Percentiles rank a stretch among this genome's conserved stretches.
phyloP scores from a whole-genome alignment of 2,329 filamentous ascomycete species.

The Botryotinia globosa region DNA sequence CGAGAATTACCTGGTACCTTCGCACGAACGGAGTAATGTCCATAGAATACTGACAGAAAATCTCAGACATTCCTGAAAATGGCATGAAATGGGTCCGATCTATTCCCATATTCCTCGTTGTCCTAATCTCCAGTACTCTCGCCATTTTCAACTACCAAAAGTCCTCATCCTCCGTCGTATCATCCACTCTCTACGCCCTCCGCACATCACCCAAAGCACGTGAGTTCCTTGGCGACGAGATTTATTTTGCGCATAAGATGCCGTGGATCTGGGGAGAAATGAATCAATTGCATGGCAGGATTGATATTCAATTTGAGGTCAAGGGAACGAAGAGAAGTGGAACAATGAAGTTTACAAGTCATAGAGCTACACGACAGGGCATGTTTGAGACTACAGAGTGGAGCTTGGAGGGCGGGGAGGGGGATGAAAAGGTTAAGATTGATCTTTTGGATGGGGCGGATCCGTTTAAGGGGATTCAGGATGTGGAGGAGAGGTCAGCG shows the following conservation, averaged over 20 bases:
- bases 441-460: constrained; percentile 72
- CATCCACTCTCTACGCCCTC: constrained; percentile 85
- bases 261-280: constrained; percentile 85
- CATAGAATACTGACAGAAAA: constrained; percentile 3
- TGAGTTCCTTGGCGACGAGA: constrained; percentile 78
- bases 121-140: constrained; percentile 68
- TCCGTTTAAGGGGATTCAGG: constrained; percentile 60
- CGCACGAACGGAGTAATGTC: not conserved
- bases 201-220: constrained; percentile 75
- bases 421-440: constrained; percentile 57
- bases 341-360: constrained; percentile 77
- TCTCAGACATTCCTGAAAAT: constrained; percentile 32
- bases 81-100: constrained; percentile 63
- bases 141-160: constrained; percentile 99
- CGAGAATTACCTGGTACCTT: constrained; percentile 61
- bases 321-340: constrained; percentile 71
- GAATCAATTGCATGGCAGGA: constrained; percentile 88
- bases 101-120: constrained; percentile 73
- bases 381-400: constrained; percentile 87
- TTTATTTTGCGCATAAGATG: constrained; percentile 75
- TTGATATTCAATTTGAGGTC: constrained; percentile 84
- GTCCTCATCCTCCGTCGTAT: constrained; percentile 80
- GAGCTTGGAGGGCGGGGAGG: constrained; percentile 65
- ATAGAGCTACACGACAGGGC: constrained; percentile 59
- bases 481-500: constrained; percentile 44